Conservation (phyloP, 352 stramenopile species). For the Phytophthora ramorum region DNA sequence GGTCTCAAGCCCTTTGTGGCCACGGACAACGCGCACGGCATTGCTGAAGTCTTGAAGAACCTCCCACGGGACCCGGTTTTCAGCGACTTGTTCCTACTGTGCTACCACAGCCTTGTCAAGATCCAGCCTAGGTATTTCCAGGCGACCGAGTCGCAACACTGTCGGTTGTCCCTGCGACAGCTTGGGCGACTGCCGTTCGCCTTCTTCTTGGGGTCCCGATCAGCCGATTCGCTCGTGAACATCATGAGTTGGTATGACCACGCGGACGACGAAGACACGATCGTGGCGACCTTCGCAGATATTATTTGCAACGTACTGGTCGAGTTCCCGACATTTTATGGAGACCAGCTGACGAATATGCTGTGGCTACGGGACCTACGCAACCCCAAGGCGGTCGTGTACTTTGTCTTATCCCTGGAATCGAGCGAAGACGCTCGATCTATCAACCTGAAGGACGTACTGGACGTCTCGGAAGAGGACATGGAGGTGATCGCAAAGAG, state of each 20-base stretch:
- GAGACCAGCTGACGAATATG: conserved; percentile 75
- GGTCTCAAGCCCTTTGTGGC: conserved; percentile 62
- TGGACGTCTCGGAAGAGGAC: conserved; percentile 56
- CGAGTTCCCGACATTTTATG: conserved; percentile 71
- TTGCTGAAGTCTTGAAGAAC: conserved; percentile 87
- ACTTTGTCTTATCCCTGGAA: conserved; percentile 70
- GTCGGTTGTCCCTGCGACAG: conserved; percentile 54
- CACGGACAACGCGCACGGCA: conserved; percentile 72
- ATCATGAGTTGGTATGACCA: conserved; percentile 55
- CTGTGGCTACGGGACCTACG: conserved; percentile 59
- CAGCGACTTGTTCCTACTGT: conserved; percentile 80
- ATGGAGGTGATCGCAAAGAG: conserved; percentile 66
- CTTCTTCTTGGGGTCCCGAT: conserved; percentile 70
- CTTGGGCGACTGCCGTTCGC: conserved; percentile 69
- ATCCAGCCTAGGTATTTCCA: conserved; percentile 71
- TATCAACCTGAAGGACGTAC: conserved; percentile 64
- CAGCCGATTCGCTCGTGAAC: conserved; percentile 62
- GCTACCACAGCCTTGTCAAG: conserved; percentile 60
- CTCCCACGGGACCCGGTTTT: conserved; percentile 76
- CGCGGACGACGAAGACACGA: conserved; percentile 46
- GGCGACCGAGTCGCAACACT: conserved; percentile 51
- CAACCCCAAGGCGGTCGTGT: conserved; percentile 61
- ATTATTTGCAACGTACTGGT: conserved; percentile 69
- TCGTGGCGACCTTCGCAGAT: conserved; percentile 64
- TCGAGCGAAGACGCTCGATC: conserved; percentile 56